Evolutionary conservation across 202 grass and related monocot genomes (phyloP), one percentile per base, ranked within the genome.

Genomic region (Zizania palustris): DNA sequence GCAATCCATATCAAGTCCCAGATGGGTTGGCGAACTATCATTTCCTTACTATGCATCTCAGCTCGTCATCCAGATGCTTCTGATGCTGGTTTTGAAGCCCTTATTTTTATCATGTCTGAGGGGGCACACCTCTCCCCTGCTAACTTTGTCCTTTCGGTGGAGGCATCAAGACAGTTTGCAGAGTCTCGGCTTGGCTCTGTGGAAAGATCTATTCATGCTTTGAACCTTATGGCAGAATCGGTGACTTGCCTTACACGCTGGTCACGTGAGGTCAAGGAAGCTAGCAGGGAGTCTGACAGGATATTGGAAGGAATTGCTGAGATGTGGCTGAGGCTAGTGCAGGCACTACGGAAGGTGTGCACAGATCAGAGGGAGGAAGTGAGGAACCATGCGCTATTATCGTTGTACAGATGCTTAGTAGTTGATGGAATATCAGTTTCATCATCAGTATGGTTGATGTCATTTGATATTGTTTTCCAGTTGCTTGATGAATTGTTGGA

Each of bases 51-150:
- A 16, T 99, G 92, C 9, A 92, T 92, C 63, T 96, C 96, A 2
- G 96, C 96, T 37, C 92, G 96, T 50, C 96, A 99, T 75, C 96
- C 96, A 60, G 96, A 99, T 83, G 92, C 96, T 80, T 99, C 89
- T 79, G 96, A 95, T 83, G 86, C 78, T 2, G 92, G 96, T 60
- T 99, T 99, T 51, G 96, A 99, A 85, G 96, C 92, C 41, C 81
- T 99, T 37, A 80, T 90, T 63, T 99, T 99, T 61, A 84, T 99
- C 75, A 96, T 99, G 96, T 92, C 89, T 33, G 96, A 99, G 39
- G 90, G 92, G 9, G 83, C 87, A 48, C 96, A 95, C 45, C 91
- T 99, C 45, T 88, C 89, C 76, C 96, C 92, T 67, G 89, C 85
- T 50, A 93, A 99, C 72, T 99, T 96, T 60, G 76, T 93, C 60